Conservation (phyloP, 1,284 basidiomycete genomes). For the Boletus holoroseus region DNA sequence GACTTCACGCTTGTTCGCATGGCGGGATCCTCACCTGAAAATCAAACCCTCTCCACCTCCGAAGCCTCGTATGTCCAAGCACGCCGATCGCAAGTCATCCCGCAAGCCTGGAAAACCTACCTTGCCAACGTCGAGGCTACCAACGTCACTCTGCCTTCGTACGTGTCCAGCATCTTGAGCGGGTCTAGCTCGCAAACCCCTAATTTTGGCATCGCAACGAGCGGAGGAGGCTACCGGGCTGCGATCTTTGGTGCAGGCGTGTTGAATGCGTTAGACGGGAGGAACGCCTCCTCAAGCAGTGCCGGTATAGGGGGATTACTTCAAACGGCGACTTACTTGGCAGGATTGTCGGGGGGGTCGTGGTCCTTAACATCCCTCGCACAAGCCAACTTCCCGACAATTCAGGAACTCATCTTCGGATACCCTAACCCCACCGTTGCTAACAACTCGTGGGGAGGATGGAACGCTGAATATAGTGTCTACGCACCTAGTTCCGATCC, state of each 20-base stretch:
- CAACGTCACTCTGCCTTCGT: slow-evolving; percentile 29
- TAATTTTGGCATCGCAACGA: slow-evolving; percentile 40
- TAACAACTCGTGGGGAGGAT: slow-evolving; percentile 32
- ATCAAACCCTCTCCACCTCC: slow-evolving; percentile 31
- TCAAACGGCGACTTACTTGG: slow-evolving; percentile 42
- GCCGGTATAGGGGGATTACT: slow-evolving; percentile 47
- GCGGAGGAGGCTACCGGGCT: slow-evolving; percentile 46
- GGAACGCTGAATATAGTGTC: slow-evolving; percentile 33
- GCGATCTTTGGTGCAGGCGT: slow-evolving; percentile 48
- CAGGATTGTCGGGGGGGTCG: slow-evolving; percentile 42
- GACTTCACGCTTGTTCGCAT: slow-evolving; percentile 34
- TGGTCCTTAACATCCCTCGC: slow-evolving; percentile 38
- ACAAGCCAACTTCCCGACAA: slow-evolving; percentile 39
- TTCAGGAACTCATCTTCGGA: slow-evolving; percentile 38
- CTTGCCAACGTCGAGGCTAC: slow-evolving; percentile 34
- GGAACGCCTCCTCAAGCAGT: slow-evolving; percentile 39
- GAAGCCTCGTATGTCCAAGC: slow-evolving; percentile 32
- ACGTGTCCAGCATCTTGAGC: slow-evolving; percentile 35
- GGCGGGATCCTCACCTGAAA: slow-evolving; percentile 22
- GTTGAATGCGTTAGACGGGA: slow-evolving; percentile 45
- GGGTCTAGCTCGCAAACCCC: slow-evolving; percentile 28
- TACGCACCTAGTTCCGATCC: slow-evolving; percentile 18
- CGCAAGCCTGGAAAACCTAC: slow-evolving; percentile 33
- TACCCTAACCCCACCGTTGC: slow-evolving; percentile 14
- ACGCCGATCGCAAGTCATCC: slow-evolving; percentile 30